Evolutionary conservation across 2,329 filamentous ascomycete genomes (phyloP).

Genomic region (Aspergillus eucalypticola): DNA sequence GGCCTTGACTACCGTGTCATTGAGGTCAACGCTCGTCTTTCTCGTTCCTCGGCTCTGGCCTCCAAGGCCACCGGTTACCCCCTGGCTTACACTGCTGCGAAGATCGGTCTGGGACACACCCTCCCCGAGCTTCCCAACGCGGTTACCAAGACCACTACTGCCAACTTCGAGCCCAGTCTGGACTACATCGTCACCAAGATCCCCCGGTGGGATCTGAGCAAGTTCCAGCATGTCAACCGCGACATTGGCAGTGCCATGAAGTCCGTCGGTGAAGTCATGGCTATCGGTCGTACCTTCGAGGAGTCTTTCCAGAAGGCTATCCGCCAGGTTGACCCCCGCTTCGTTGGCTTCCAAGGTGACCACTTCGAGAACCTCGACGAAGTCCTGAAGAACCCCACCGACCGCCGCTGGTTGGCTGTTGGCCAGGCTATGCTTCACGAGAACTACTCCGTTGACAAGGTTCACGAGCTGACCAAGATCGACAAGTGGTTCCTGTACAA

Average conservation of each 20-base stretch:
- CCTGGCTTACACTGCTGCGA: slow-evolving; percentile 93
- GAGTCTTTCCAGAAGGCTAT: slow-evolving; percentile 99
- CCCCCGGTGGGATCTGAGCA: slow-evolving; percentile 94
- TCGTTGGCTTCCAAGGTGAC: slow-evolving; percentile 90
- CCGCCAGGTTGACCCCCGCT: slow-evolving; percentile 90
- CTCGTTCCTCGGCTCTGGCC: slow-evolving; percentile 91
- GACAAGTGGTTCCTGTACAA: slow-evolving; percentile 99
- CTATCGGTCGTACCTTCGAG: slow-evolving; percentile 96
- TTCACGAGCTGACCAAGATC: slow-evolving; percentile 95
- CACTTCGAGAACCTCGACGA: slow-evolving; percentile 92
- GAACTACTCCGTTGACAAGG: slow-evolving; percentile 85
- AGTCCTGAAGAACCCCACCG: slow-evolving; percentile 86
- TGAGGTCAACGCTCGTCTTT: slow-evolving; percentile 97
- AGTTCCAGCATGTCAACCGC: slow-evolving; percentile 98
- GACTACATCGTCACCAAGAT: slow-evolving; percentile 99
- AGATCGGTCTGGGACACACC: slow-evolving; percentile 95
- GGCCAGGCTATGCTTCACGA: slow-evolving; percentile 98
- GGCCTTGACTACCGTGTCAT: slow-evolving; percentile 98
- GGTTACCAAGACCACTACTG: slow-evolving; percentile 96
- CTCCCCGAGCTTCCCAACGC: slow-evolving; percentile 95
- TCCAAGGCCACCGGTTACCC: slow-evolving; percentile 99
- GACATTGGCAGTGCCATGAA: slow-evolving; percentile 99
- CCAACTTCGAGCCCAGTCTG: slow-evolving; percentile 96
- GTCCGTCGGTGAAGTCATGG: slow-evolving; percentile 98
- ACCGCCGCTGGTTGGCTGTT: slow-evolving; percentile 95